These are phyloP conservation scores for Aplosporella prunicola DNA, from an alignment of 2,329 filamentous ascomycete species.

Conservation along the genomic window DNA sequence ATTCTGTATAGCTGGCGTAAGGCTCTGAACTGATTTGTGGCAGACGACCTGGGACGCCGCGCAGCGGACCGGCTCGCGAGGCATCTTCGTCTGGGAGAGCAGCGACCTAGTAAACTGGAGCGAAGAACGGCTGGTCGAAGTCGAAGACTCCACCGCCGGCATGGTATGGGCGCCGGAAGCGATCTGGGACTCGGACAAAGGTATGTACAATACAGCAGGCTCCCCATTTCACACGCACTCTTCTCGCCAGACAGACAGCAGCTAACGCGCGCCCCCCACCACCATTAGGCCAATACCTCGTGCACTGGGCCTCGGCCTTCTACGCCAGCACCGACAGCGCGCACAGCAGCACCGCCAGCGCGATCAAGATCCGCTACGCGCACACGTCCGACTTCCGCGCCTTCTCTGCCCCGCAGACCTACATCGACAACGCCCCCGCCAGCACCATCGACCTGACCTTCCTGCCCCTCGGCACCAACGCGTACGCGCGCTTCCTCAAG, in stretches of 20 bases:
- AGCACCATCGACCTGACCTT: constrained; percentile 51
- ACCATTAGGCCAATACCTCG: constrained; percentile 33
- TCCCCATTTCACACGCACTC: too few relatives aligned
- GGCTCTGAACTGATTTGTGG: constrained; percentile 6
- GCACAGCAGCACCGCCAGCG: constrained; percentile 40
- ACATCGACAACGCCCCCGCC: constrained; percentile 40
- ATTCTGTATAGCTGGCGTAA: constrained; percentile 11
- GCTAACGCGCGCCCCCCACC: not conserved
- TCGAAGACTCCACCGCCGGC: constrained; percentile 45
- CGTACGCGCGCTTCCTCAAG: constrained; percentile 48
- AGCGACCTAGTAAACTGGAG: constrained; percentile 43
- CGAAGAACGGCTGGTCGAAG: constrained; percentile 39
- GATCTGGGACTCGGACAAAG: constrained; percentile 41
- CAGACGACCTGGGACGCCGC: constrained; percentile 46
- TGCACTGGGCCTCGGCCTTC: constrained; percentile 41
- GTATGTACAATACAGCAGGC: not conserved
- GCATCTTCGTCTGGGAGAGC: constrained; percentile 49
- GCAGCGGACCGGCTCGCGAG: constrained; percentile 42
- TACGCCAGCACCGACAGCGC: constrained; percentile 39
- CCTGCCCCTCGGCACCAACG: constrained; percentile 33
- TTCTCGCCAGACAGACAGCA: too few relatives aligned
- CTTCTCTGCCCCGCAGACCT: constrained; percentile 40
- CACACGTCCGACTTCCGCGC: constrained; percentile 47
- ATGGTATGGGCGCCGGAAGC: constrained; percentile 53
- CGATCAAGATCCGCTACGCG: constrained; percentile 42